Base-by-base conservation (phyloP, 2,329 filamentous ascomycete species). In the Nemania diffusa region DNA sequence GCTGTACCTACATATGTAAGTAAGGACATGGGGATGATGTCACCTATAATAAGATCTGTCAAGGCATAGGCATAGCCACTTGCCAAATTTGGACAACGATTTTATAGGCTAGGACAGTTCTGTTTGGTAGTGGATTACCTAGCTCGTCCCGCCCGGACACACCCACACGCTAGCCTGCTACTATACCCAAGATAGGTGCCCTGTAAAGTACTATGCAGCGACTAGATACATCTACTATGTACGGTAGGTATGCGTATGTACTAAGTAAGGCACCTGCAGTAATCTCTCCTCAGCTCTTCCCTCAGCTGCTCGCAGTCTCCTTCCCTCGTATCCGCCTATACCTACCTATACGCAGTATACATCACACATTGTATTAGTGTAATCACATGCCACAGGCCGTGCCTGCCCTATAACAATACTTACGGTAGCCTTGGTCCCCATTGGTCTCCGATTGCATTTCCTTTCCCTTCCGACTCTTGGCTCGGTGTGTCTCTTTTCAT, bases 301-400 rank as follows among this genome's bases (percentile, higher is more conserved):
- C 34, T 40, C 34, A 40, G 34, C 34, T 40, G 34, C 29, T 51
- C 57, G 57, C 42, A 50, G 44, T 29, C 32, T 50, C 42, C 22
- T 51, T 29, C 17, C 57, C 9, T 51, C 20, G 15, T 8, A 51
- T 27, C 24, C 13, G 7, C n/a, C 46, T 51, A n/a, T n/a, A 29
- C 46, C 11, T 40, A 40, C 11, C 11, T 40, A 3, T 40, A 40
- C 11, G 34, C 3, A 13, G 15, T 40, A 40, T 40, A 13, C 15
- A 40, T 34, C 11, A n/a, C n/a, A n/a, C n/a, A n/a, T n/a, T n/a
- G n/a, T n/a, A n/a, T n/a, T n/a, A n/a, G n/a, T n/a, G n/a, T n/a
- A n/a, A n/a, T n/a, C n/a, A n/a, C n/a, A n/a, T n/a, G n/a, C n/a
- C n/a, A n/a, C n/a, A n/a, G n/a, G n/a, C n/a, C n/a, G n/a, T 34